Percentiles rank a stretch among this genome's conserved stretches.
Evolutionary conservation across 2,329 filamentous ascomycete genomes (phyloP).

Genomic region (Juglanconis oblonga): DNA sequence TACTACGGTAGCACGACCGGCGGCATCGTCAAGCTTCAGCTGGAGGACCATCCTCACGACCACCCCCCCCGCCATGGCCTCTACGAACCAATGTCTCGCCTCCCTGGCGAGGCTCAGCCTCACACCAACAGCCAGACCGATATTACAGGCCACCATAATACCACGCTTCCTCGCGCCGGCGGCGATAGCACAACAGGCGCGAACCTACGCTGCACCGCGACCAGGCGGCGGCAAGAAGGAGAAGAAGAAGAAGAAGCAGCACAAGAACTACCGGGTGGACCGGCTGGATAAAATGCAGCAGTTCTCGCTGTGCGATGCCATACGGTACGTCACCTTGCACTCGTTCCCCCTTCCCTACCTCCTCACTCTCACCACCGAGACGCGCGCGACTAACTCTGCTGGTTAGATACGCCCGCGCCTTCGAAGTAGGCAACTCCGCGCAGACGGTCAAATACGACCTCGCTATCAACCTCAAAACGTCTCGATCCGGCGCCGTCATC

Average conservation of each 20-base stretch:
- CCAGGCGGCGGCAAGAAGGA: conserved; percentile 48
- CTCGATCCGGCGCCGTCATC: conserved; percentile 81
- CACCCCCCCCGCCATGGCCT: conserved; percentile 40
- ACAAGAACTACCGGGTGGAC: conserved; percentile 66
- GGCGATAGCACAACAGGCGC: conserved; percentile 36
- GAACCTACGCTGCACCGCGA: conserved; percentile 34
- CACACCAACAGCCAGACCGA: conserved; percentile 39
- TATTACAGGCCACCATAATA: conserved; percentile 37
- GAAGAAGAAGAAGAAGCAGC: conserved; percentile 56
- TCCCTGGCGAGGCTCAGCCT: conserved; percentile 51
- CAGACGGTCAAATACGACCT: conserved; percentile 82
- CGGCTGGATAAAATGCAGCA: conserved; percentile 65
- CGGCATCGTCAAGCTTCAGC: no score
- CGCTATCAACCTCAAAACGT: conserved; percentile 75
- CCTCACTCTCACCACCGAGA: no score
- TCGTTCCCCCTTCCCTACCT: no score
- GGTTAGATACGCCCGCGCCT: conserved; percentile 79
- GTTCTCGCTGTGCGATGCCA: conserved; percentile 85
- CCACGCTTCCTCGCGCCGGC: conserved; percentile 49
- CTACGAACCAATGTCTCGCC: conserved; percentile 52
- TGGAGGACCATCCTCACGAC: background rate
- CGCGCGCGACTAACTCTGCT: background rate
- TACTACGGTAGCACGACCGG: no score
- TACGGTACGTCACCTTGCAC: no score
- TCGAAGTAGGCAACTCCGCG: conserved; percentile 81